Evolutionary conservation across 2,329 filamentous ascomycete genomes (phyloP), one percentile per base, ranked within the genome.

Genomic region (Nannizziopsis barbatae): DNA sequence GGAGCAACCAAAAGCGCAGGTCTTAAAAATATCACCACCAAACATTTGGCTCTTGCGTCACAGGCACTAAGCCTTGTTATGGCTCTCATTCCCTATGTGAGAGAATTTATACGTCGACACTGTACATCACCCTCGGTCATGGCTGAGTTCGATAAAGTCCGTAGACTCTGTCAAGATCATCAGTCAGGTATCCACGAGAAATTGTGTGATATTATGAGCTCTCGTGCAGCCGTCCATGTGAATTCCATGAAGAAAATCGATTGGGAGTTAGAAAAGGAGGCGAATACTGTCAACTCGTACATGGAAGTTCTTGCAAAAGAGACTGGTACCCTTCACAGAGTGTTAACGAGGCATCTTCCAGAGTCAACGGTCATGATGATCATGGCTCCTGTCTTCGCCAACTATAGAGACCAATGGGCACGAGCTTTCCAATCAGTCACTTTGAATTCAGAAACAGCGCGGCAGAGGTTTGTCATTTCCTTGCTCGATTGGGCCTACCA

Each of bases 1-100:
- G 92, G 92, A 3, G 92, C 92, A 3, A 95, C 86, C 4, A 76
- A 80, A 32, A 88, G 84, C 18, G 92, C 89, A 1, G 90, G 90
- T 0, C 72, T 98, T 15, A 95, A 88, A 64, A 95, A 95, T 60
- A 98, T 98, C 63, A 95, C 86, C 0, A 95, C 92, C 0, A 92
- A 92, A 58, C 90, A 98, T 66, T 76, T 98, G 1, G 89, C 92
- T 0, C 79, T 96, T 14, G 89, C 92, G 2, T 89, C 85, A 0
- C 90, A 95, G 64, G 85, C 89, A 0, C 69, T 96, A 15, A 83
- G 84, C 39, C 95, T 98, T 63, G 80, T 94, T 40, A 84, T 89
- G 18, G 81, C 86, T 0, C 72, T 96, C 1, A 82, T 95, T 3
- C 90, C 92, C 0, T 89, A 96, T 61, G 76, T 95, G 22, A 81